phyloP scores from a whole-genome alignment of 2,329 filamentous ascomycete genomes.

The Colletotrichum endophyticum region DNA sequence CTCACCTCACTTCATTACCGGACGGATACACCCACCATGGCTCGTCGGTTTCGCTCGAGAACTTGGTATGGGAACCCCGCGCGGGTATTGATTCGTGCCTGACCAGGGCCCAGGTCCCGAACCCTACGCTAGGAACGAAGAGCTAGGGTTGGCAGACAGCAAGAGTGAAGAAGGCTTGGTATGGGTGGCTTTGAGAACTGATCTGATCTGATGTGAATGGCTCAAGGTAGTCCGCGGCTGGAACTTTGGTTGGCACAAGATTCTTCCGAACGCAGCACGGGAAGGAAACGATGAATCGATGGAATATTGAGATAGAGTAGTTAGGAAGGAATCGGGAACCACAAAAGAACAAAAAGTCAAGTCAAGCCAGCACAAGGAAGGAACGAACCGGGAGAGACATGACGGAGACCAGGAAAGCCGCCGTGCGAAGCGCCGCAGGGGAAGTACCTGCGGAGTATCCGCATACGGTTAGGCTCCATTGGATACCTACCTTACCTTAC shows the following conservation, averaged over 20 bases:
- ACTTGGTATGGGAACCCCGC: conserved; percentile 4
- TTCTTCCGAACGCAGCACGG: neutral
- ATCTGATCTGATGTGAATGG: neutral
- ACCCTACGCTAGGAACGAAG: neutral
- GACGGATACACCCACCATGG: neutral
- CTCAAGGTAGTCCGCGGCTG: neutral
- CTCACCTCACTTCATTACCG: too few species aligned
- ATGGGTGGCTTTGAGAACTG: neutral
- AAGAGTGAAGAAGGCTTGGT: neutral
- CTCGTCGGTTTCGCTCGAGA: conserved; percentile 2
- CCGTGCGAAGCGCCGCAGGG: neutral
- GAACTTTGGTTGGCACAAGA: neutral
- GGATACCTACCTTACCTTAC: too few species aligned
- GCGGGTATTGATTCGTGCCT: conserved; percentile 18
- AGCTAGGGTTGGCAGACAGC: neutral
- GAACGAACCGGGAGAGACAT: neutral
- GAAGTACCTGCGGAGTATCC: neutral
- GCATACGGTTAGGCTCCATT: neutral
- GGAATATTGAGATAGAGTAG: too few species aligned
- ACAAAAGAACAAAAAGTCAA: neutral
- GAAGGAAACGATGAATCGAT: neutral
- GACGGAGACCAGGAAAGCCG: neutral
- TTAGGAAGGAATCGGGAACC: too few species aligned
- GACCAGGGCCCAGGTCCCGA: neutral
- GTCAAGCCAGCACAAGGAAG: neutral